Percentiles rank a stretch among this genome's conserved stretches.
phyloP scores from a whole-genome alignment of 768 basidiomycete genomes.

The Amanita jacksonii region DNA sequence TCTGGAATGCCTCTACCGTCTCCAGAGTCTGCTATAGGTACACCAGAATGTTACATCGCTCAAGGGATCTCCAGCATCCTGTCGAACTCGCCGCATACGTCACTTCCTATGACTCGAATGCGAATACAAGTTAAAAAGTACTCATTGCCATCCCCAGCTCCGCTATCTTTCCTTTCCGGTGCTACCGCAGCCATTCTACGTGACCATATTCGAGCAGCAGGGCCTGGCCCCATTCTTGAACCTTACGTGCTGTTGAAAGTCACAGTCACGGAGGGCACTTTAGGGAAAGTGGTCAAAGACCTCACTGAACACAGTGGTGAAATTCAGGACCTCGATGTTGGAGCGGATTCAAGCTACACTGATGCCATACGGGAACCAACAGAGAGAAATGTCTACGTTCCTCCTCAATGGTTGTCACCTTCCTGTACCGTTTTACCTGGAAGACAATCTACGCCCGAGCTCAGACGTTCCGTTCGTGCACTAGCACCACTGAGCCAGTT shows the following conservation, averaged over 20 bases:
- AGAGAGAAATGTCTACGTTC: slow-evolving; percentile 63
- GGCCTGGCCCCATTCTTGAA: slow-evolving; percentile 69
- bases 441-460: slow-evolving; percentile 21
- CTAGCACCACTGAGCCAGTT: slow-evolving; percentile 72
- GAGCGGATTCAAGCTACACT: slow-evolving; percentile 24
- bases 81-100: slow-evolving; percentile 72
- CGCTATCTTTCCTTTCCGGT: slow-evolving; percentile 49
- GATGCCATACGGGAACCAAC: slow-evolving; percentile 37
- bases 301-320: slow-evolving; percentile 81
- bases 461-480: slow-evolving; percentile 62
- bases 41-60: slow-evolving; percentile 45
- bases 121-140: slow-evolving; percentile 44
- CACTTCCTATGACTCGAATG: slow-evolving; percentile 57
- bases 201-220: slow-evolving; percentile 47
- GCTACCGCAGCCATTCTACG: slow-evolving; percentile 59
- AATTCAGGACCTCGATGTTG: slow-evolving; percentile 54
- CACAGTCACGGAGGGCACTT: slow-evolving; percentile 50
- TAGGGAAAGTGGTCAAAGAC: slow-evolving; percentile 77
- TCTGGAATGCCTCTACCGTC: slow-evolving; percentile 40
- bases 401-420: slow-evolving; percentile 69
- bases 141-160: slow-evolving; percentile 29
- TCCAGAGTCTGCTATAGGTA: slow-evolving; percentile 38
- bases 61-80: slow-evolving; percentile 64
- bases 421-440: slow-evolving; percentile 27
- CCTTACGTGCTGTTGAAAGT: slow-evolving; percentile 68